Evolutionary conservation across 2,329 filamentous ascomycete species (phyloP).

Genomic region (Claviceps maximensis): DNA sequence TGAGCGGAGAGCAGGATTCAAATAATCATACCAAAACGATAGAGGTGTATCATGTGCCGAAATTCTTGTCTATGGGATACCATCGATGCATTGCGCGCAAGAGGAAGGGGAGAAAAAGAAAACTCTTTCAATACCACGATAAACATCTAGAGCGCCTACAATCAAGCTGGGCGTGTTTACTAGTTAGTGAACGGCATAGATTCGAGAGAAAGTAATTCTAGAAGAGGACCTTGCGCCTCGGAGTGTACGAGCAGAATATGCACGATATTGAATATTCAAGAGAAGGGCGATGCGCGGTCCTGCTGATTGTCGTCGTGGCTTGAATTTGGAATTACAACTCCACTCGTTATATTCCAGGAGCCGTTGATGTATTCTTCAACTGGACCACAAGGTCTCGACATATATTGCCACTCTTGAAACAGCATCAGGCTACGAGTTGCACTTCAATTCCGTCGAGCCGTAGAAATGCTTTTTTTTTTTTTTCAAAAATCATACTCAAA

Average conservation of each 20-base stretch:
- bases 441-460: neutral
- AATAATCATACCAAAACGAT: neutral
- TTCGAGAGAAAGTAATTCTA: neutral
- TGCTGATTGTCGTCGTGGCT: neutral
- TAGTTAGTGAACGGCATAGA: conserved; percentile 8
- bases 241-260: neutral
- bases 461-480: neutral
- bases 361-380: too few species aligned
- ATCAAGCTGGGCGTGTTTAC: neutral
- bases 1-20: neutral
- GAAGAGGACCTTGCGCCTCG: neutral
- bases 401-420: too few species aligned
- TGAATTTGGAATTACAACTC: neutral
- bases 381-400: too few species aligned
- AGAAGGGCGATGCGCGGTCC: neutral
- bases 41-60: neutral
- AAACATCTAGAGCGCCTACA: neutral
- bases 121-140: neutral
- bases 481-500: neutral
- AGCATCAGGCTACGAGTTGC: neutral
- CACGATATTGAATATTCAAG: neutral
- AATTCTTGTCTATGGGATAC: neutral
- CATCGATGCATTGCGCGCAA: neutral
- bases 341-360: neutral
- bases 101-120: neutral